Evolutionary conservation across 176 grass and related monocot genomes (phyloP).

Genomic region (Aegilops bicornis): DNA sequence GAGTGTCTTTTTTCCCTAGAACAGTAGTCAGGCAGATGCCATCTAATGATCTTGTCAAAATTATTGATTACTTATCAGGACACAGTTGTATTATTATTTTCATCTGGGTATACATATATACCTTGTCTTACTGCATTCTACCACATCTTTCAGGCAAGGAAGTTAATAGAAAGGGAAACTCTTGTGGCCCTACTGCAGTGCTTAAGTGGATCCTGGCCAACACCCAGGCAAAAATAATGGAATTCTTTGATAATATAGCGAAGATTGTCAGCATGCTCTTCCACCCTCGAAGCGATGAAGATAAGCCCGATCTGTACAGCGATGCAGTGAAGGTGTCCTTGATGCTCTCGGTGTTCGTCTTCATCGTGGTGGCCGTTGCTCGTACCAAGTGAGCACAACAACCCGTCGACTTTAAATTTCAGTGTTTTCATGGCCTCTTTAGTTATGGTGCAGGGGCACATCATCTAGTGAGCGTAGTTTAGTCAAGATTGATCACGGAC

Average conservation of each 20-base stretch:
- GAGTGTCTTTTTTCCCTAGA: not conserved
- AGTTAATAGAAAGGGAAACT: conserved; percentile 33
- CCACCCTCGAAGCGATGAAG: conserved; percentile 20
- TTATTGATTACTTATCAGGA: not conserved
- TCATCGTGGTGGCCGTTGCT: conserved; percentile 75
- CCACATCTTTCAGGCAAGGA: conserved; percentile 45
- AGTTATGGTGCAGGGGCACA: conserved; percentile 31
- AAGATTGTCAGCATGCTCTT: conserved; percentile 61
- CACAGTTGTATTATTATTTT: not conserved
- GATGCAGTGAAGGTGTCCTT: conserved; percentile 63
- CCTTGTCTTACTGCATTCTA: conserved; percentile 24
- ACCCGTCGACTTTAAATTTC: conserved; percentile 72
- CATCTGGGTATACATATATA: not conserved
- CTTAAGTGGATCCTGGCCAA: conserved; percentile 63
- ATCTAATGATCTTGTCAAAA: not conserved
- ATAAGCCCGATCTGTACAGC: conserved; percentile 40
- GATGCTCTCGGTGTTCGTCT: conserved; percentile 75
- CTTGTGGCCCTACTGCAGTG: conserved; percentile 31
- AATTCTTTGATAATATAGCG: conserved; percentile 56
- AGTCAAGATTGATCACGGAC: conserved; percentile 19
- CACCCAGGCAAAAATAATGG: conserved; percentile 58
- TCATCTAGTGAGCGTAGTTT: conserved; percentile 35
- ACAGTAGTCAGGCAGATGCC: not conserved
- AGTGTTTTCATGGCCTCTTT: conserved; percentile 29
- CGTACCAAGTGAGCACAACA: conserved; percentile 65